A percentile compares a stretch with the other conserved stretches of the same genome.
Conservation (phyloP, 2,329 filamentous ascomycete species). For the Talaromyces albobiverticillius region DNA sequence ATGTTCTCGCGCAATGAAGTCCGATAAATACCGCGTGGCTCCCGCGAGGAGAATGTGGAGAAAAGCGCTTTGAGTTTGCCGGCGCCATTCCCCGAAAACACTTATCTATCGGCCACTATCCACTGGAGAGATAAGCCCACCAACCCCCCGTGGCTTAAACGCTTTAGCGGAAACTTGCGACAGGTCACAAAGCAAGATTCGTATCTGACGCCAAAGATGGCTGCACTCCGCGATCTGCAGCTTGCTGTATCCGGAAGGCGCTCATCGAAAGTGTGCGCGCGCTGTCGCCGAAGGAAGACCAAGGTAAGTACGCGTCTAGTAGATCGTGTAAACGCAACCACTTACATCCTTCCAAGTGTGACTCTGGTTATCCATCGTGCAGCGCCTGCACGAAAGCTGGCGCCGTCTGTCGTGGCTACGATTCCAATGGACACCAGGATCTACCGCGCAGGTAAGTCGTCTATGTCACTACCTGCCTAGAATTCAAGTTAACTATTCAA, state of each 20-base stretch:
- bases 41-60: too few species aligned
- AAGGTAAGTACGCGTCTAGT: neutral
- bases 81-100: too few species aligned
- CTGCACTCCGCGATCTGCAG: conserved; percentile 2
- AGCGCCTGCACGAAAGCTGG: conserved; percentile 3
- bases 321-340: neutral
- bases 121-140: too few species aligned
- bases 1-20: too few species aligned
- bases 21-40: too few species aligned
- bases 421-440: conserved; percentile 2
- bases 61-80: too few species aligned
- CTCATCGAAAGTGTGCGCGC: conserved; percentile 1
- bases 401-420: conserved; percentile 3
- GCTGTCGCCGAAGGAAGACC: conserved; percentile 1
- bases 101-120: too few species aligned
- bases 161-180: too few species aligned
- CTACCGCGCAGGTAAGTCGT: neutral
- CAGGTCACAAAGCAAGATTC: too few species aligned
- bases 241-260: conserved; percentile 1
- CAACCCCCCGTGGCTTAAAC: too few species aligned
- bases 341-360: neutral
- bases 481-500: too few species aligned
- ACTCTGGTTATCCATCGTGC: conserved; percentile 3
- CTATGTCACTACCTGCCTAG: neutral
- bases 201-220: too few species aligned